Base-by-base conservation (phyloP, 2,329 filamentous ascomycete genomes). In the Bipolaris gigantea region DNA sequence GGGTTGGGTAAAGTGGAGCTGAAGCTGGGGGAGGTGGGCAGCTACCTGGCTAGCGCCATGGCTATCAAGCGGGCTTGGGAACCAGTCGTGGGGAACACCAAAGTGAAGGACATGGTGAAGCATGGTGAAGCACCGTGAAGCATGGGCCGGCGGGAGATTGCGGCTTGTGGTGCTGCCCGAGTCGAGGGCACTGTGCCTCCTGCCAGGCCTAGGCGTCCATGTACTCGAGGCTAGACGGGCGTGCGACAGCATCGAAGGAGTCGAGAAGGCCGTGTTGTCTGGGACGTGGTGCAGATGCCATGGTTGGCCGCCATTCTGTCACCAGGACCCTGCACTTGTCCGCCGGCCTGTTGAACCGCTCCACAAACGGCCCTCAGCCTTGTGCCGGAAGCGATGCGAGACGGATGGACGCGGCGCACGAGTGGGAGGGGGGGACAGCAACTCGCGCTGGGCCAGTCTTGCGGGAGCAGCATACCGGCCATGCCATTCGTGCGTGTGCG, bases 1-100 rank as follows among this genome's bases (percentile, higher is more conserved):
- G 53, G 56, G 50, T 66, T 65, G 64, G 64, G 60, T 63, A 59
- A 65, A 67, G 65, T 66, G 64, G 66, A 69, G 65, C 57, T 50
- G 54, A 60, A 59, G 48, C 53, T 59, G 58, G 60, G 57, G 60
- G 55, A 55, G 57, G 53, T 55, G 53, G 43, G 46, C 53, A 50
- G 42, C 48, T 55, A 48, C 33, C 36, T 35, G 42, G 27, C 44
- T 57, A 60, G 60, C 57, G 55, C 50, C 44, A 41, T 52, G 41
- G 21, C 34, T 42, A 48, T 34, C 47, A 25, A 49, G 39, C 44
- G 43, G 23, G 15, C 23, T 48, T 47, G 57, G 48, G 48, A 49
- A 60, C 52, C 49, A 55, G 46, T 48, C 44, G 55, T 62, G 55
- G 60, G 55, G 53, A 55, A 33, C 46, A 16, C 48, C 45, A 38